Evolutionary conservation across 495 filamentous ascomycete genomes (phyloP), one percentile per base, ranked within the genome.

Genomic region (Hapsidospora chrysogenum): DNA sequence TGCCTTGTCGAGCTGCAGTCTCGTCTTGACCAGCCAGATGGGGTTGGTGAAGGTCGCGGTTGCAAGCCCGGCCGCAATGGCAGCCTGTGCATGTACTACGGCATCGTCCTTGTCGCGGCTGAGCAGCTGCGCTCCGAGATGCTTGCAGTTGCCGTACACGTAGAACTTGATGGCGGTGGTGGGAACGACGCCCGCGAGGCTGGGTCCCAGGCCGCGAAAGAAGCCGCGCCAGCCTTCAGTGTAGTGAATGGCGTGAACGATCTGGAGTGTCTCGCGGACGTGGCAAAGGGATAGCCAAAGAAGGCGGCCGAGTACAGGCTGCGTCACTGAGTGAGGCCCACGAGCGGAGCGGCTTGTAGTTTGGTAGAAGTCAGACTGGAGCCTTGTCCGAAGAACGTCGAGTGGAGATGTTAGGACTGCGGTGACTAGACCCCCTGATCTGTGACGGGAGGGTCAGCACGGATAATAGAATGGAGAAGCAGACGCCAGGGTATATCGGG

Each of bases 21-120:
- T 64, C 19, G 80, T 86, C 55, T 86, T 86, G 19, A 86, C 66
- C 9, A 86, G 57, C 80, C 80, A 86, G 40, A 86, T 84, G 2
- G 80, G 80, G 50, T 84, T 85, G 10, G 80, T 86, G n/a, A 72
- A 78, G 2, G 80, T 83, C 2, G 73, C 70, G 0, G 80, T 85
- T 65, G 64, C 53, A n/a, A 72, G 59, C 4, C 70, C 70, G 4
- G 70, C 69, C 9, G 51, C 52, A 4, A 60, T 61, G 1, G 70
- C 70, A 4, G 68, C 57, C 23, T 54, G 52, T 2, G 70, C 43
- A 45, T 73, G 66, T 4, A 75, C 60, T 49, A 56, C 56, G 17
- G 62, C 53, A 3, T 57, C 53, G 37, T 69, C 61, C 36, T 58
- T 33, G 1, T 60, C 63, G 18, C 55, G 39, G 36, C 64, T 60